Base-by-base conservation (phyloP, 1,284 basidiomycete genomes). In the Dichomitus squalens region DNA sequence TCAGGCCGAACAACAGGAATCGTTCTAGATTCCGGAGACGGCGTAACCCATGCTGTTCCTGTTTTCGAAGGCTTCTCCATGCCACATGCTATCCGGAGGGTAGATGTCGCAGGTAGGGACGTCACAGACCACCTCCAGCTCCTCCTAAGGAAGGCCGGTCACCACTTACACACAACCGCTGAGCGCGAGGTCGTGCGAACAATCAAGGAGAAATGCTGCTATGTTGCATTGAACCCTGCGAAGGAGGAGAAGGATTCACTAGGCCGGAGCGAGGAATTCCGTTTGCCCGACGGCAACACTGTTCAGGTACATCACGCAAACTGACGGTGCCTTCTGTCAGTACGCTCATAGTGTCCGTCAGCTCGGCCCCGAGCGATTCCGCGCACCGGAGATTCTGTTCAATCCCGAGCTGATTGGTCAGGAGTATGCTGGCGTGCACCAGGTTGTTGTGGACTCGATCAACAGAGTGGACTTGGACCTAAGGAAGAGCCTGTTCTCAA, bases 41-140 rank as follows among this genome's bases (percentile, higher is more conserved):
- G 97, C 21, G 97, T 99, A 2, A 98, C 97, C 20, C 97, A 99
- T 66, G 95, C 97, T 3, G 97, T 99, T 3, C 97, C 97, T 3
- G 97, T 99, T 9, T 99, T 97, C 69, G 97, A 99, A 73, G 97
- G 97, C 0, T 99, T 99, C 78, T 96, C 94, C 8, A 98, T 99
- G 93, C 96, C 96, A 35, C 95, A 99, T 71, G 96, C 97, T 35
- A 96, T 99, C 64, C 88, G 95, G 53, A 80, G 97, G 68, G 90
- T 98, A 55, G 97, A 99, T 72, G 86, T 99, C 6, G 97, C 97
- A 21, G 97, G 97, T 72, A 95, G 95, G 72, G 95, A 98, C 71
- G 93, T 99, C 40, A 99, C 97, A 21, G 95, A 99, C 68, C 88
- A 98, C 68, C 84, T 99, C 34, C 97, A 99, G 72, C 78, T 97